phyloP scores from a whole-genome alignment of 495 filamentous ascomycete genomes.

The Lepraria neglecta region DNA sequence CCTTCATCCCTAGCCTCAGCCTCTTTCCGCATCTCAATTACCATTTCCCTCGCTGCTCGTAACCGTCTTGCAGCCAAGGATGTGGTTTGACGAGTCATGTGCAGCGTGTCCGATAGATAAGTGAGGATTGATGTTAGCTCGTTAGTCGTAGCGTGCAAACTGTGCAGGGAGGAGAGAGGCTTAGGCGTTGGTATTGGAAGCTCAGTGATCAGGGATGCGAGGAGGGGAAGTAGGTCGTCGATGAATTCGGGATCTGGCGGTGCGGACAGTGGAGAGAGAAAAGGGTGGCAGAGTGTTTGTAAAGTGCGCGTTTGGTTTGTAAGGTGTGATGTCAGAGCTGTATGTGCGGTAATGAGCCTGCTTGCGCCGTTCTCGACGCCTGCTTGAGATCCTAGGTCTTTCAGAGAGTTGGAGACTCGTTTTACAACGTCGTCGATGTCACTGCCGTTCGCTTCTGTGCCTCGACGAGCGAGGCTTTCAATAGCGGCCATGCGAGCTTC shows the following conservation, averaged over 20 bases:
- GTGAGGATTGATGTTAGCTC: slow-evolving; percentile 76
- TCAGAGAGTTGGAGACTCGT: slow-evolving; percentile 64
- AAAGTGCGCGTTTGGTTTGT: slow-evolving; percentile 77
- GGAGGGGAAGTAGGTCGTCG: slow-evolving; percentile 67
- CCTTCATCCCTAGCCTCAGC: slow-evolving; percentile 75
- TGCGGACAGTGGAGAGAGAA: slow-evolving; percentile 50
- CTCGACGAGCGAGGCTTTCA: slow-evolving; percentile 65
- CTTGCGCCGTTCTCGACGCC: slow-evolving; percentile 72
- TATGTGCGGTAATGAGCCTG: slow-evolving; percentile 83
- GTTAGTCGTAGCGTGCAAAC: slow-evolving; percentile 63
- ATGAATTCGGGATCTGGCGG: slow-evolving; percentile 74
- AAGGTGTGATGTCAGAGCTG: slow-evolving; percentile 75
- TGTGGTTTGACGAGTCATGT: slow-evolving; percentile 87
- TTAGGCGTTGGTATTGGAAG: slow-evolving; percentile 49
- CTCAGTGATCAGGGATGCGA: slow-evolving; percentile 44
- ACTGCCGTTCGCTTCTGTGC: slow-evolving; percentile 65
- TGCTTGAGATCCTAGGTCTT: slow-evolving; percentile 75
- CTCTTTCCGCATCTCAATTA: slow-evolving; percentile 76
- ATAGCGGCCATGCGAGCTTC: slow-evolving; percentile 72
- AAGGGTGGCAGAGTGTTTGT: slow-evolving; percentile 69
- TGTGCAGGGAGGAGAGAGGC: slow-evolving; percentile 54
- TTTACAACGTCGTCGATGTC: slow-evolving; percentile 61
- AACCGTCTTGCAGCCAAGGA: slow-evolving; percentile 70
- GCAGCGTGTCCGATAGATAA: slow-evolving; percentile 81
- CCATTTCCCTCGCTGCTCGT: slow-evolving; percentile 67